Conservation (phyloP, 352 stramenopile species). For the Lagenidium sp. region DNA sequence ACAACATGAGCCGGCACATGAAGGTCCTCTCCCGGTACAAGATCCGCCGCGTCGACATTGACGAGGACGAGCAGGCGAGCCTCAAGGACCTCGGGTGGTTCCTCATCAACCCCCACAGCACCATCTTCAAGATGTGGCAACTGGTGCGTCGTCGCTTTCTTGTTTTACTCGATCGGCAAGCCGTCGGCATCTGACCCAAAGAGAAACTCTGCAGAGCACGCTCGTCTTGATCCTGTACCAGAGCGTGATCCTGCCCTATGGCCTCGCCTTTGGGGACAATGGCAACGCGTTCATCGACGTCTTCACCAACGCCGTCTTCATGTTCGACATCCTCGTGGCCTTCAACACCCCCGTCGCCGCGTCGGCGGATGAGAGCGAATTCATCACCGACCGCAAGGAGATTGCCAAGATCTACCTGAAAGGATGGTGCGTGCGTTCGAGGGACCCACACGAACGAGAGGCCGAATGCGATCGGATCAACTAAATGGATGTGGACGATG, state of each 20-base stretch:
- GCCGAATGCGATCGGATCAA: too few species aligned
- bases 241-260: slow-evolving; percentile 61
- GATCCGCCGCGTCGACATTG: slow-evolving; percentile 47
- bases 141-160: slow-evolving; percentile 24
- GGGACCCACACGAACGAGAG: too few species aligned
- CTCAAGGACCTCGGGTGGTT: slow-evolving; percentile 32
- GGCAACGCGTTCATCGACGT: slow-evolving; percentile 38
- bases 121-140: slow-evolving; percentile 67
- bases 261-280: slow-evolving; percentile 44
- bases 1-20: slow-evolving; percentile 51
- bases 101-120: slow-evolving; percentile 65
- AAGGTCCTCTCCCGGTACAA: slow-evolving; percentile 73
- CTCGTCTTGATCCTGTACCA: slow-evolving; percentile 74
- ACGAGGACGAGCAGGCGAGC: slow-evolving; percentile 20
- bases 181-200: too few species aligned
- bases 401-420: slow-evolving; percentile 48
- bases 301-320: slow-evolving; percentile 61
- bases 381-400: slow-evolving; percentile 46
- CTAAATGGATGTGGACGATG: too few species aligned
- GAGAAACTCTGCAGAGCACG: too few species aligned
- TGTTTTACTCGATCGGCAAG: too few species aligned
- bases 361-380: slow-evolving; percentile 30
- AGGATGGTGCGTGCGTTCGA: slow-evolving; percentile 53
- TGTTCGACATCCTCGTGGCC: slow-evolving; percentile 56
- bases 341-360: slow-evolving; percentile 58